Base-by-base conservation (phyloP, 805 yeast genomes). In the Candida caryicola region DNA sequence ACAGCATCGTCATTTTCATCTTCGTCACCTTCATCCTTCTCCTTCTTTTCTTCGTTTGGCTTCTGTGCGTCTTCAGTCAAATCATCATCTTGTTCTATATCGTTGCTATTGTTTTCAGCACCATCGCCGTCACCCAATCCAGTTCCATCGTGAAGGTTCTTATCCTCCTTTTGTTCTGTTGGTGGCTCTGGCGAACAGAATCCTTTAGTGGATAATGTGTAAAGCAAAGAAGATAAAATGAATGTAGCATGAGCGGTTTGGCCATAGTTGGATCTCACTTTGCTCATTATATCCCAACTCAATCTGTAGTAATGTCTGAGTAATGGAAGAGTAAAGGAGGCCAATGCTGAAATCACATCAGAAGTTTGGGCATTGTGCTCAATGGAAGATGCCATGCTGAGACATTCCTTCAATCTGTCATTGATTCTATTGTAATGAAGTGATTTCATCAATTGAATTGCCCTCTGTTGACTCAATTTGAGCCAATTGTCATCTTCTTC, bases 61-160 rank as follows among this genome's bases (percentile, higher is more conserved):
- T 79, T 77, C 50, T 83, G 87, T 1, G 85, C 85, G 48, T 79
- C 75, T 54, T 89, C 96, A 4, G 82, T 69, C 34, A 91, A 69
- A 59, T 93, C 96, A 45, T 89, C 96, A 49, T 90, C 96, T 37
- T 90, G 95, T 45, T 83, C 96, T 34, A 83, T 84, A 55, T 89
- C 95, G 36, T 88, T 82, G 0, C 91, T 79, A 49, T 84, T 78
- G 51, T 85, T 82, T 17, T 79, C 73, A 2, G 85, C 95, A 46
- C 96, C 98, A 39, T 74, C 81, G 17, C 98, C 99, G 52, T 91
- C 93, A 25, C 99, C 99, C 15, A 86, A 66, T 5, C 95, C 95
- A 5, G 95, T 86, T 32, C 97, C 98, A 31, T 86, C 93, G 29
- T 84, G 83, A 41, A 82, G 57, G 37, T 84, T 74, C 33, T 74